Conservation (phyloP, 805 yeast species). For the Candida succiphila region DNA sequence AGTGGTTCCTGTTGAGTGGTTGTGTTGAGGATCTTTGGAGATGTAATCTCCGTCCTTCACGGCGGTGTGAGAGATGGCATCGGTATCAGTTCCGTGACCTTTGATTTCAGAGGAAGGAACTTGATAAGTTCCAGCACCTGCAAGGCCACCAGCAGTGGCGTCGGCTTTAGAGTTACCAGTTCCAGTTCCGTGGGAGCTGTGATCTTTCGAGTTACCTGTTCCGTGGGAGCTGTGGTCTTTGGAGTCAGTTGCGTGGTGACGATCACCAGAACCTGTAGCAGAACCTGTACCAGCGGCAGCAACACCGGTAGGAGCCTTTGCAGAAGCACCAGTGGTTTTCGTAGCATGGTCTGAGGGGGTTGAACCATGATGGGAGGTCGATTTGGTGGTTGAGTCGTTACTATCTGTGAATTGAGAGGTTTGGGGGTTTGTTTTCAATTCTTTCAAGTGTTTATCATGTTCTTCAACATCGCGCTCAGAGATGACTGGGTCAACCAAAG, state of each 20-base stretch:
- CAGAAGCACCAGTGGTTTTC: no score
- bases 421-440: neutral
- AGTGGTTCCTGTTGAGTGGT: constrained; percentile 2
- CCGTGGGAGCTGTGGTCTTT: no score
- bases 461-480: constrained; percentile 8
- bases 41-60: neutral
- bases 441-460: constrained; percentile 2
- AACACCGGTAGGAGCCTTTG: constrained; percentile 1
- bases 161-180: neutral
- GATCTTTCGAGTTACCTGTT: no score
- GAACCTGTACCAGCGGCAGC: constrained; percentile 1
- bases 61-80: neutral
- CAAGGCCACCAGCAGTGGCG: neutral
- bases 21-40: neutral
- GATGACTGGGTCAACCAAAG: constrained; percentile 20
- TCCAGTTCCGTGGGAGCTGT: no score
- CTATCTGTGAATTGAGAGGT: neutral
- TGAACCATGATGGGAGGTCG: neutral
- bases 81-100: constrained; percentile 7
- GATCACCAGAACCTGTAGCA: neutral
- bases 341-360: no score
- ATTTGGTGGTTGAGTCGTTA: neutral
- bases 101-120: constrained; percentile 9
- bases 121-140: neutral
- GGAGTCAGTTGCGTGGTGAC: no score